These are phyloP conservation scores for Zoysia matrella DNA, from an alignment of 202 grass and related monocot genomes.

Conservation along the genomic window DNA sequence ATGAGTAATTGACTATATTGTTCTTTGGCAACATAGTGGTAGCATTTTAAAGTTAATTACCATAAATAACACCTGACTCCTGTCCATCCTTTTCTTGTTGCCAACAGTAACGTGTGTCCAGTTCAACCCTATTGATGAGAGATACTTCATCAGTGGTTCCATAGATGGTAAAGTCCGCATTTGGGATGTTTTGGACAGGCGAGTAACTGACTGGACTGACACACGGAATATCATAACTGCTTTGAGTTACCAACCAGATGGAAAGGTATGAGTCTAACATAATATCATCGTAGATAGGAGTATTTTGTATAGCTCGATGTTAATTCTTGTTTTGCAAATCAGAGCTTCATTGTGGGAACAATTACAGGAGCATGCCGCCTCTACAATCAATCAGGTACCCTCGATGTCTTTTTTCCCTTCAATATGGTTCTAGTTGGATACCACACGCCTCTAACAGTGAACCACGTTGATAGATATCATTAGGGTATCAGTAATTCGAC, in stretches of 20 bases:
- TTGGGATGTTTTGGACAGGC: conserved; percentile 71
- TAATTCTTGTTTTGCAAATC: conserved; percentile 35
- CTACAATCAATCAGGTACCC: conserved; percentile 74
- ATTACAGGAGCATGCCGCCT: conserved; percentile 76
- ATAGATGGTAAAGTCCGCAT: no score
- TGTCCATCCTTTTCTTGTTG: conserved; percentile 27
- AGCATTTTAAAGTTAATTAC: conserved; percentile 9
- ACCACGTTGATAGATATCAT: neutral
- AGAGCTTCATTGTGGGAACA: conserved; percentile 86
- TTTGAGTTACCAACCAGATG: conserved; percentile 76
- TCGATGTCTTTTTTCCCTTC: neutral
- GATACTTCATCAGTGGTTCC: conserved; percentile 88
- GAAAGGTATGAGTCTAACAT: conserved; percentile 62
- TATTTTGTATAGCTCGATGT: conserved; percentile 1
- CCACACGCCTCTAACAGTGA: neutral
- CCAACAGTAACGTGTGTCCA: conserved; percentile 86
- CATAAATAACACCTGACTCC: conserved; percentile 16
- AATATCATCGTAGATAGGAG: conserved; percentile 32
- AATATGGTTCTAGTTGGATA: conserved; percentile 23
- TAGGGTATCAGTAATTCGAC: neutral
- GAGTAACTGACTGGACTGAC: conserved; percentile 88
- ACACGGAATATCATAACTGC: conserved; percentile 74
- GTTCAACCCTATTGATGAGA: conserved; percentile 81
- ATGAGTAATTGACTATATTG: conserved; percentile 2
- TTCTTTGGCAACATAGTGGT: neutral